Evolutionary conservation across 2,329 filamentous ascomycete species (phyloP).

Genomic region (Colletotrichum melonis): DNA sequence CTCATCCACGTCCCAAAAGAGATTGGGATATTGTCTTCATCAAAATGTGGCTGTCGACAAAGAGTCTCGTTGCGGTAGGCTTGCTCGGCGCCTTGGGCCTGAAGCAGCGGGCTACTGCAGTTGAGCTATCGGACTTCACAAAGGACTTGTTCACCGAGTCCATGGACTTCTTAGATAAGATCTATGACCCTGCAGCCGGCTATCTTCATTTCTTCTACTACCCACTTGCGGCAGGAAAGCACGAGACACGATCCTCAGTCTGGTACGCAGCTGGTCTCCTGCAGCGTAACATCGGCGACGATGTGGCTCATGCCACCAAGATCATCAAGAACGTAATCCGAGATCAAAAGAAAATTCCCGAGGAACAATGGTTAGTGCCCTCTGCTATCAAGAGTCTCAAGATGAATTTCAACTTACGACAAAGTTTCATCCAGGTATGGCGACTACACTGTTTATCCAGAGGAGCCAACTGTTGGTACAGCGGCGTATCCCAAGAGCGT

Average conservation of each 20-base stretch:
- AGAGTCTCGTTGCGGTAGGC: not conserved
- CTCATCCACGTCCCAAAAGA: not conserved
- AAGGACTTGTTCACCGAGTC: constrained; percentile 57
- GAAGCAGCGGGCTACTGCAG: not conserved
- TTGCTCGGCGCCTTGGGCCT: not conserved
- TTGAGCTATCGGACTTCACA: constrained; percentile 41
- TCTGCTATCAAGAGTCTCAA: constrained; percentile 54
- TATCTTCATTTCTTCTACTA: constrained; percentile 64
- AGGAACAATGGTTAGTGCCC: constrained; percentile 43
- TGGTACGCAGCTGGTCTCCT: constrained; percentile 71
- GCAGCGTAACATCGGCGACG: constrained; percentile 61
- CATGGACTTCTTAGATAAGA: constrained; percentile 65
- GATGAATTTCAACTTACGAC: not conserved
- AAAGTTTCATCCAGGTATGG: not conserved
- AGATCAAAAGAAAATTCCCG: constrained; percentile 62
- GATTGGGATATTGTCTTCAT: too few species aligned
- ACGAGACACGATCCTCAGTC: constrained; percentile 66
- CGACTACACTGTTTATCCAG: constrained; percentile 62
- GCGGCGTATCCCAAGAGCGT: constrained; percentile 53
- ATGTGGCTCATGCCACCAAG: constrained; percentile 60
- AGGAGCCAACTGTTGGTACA: constrained; percentile 68
- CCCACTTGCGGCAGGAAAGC: constrained; percentile 54
- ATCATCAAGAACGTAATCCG: constrained; percentile 65
- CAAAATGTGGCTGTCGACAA: not conserved
- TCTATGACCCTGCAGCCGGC: constrained; percentile 61